These are phyloP conservation scores for Mucor ambiguus DNA, from an alignment of 371 early-diverging fungal genomes.

Conservation along the genomic window DNA sequence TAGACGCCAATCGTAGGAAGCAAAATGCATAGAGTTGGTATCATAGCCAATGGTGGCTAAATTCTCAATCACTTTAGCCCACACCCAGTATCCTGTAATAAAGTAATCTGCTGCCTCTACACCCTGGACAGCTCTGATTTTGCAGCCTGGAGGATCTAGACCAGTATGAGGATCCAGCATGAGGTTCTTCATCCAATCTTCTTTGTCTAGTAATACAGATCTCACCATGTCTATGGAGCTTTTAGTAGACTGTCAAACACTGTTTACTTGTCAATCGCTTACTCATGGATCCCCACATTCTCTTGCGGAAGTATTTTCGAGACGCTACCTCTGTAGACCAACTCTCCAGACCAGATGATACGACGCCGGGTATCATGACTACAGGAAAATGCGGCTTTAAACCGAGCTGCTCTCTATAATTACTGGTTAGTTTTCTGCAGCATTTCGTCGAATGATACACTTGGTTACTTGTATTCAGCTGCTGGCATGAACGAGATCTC, in stretches of 20 bases:
- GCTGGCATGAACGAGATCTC: conserved; percentile 56
- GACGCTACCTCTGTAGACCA: conserved; percentile 84
- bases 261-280: conserved; percentile 18
- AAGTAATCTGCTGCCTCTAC: conserved; percentile 94
- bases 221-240: conserved; percentile 70
- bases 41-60: conserved; percentile 90
- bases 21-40: conserved; percentile 83
- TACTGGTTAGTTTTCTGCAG: not conserved
- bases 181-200: conserved; percentile 86
- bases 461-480: conserved; percentile 35
- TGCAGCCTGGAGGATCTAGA: conserved; percentile 83
- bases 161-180: conserved; percentile 84
- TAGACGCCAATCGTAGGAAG: conserved; percentile 95
- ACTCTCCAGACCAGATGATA: conserved; percentile 89
- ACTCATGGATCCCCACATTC: conserved; percentile 92
- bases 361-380: conserved; percentile 90
- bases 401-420: conserved; percentile 31
- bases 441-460: not conserved
- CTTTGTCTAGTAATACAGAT: conserved; percentile 81
- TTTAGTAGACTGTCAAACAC: not conserved
- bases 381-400: conserved; percentile 71
- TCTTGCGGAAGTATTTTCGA: conserved; percentile 82
- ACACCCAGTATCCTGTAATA: conserved; percentile 95
- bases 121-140: conserved; percentile 86
- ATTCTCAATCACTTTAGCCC: conserved; percentile 87